Conservation (phyloP, 768 basidiomycete genomes). For the Boletus speciosus region DNA sequence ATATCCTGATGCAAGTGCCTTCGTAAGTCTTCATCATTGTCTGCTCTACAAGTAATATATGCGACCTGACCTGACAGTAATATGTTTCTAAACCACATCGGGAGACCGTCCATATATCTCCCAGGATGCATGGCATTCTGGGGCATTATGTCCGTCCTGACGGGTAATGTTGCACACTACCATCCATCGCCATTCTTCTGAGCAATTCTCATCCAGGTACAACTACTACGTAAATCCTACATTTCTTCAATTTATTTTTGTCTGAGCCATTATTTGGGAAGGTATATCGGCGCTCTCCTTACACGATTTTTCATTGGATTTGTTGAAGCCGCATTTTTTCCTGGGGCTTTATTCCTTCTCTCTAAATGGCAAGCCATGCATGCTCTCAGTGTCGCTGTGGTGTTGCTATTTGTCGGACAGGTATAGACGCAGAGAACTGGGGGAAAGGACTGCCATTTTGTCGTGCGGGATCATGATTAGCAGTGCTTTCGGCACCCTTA, state of each 20-base stretch:
- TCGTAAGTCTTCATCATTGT: constrained; percentile 43
- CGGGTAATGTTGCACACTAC: constrained; percentile 34
- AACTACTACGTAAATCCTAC: constrained; percentile 34
- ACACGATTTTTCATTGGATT: constrained; percentile 78
- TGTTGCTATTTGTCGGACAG: constrained; percentile 45
- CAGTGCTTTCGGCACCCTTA: constrained; percentile 78
- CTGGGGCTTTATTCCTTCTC: constrained; percentile 49
- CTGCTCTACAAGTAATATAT: background rate
- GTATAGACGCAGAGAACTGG: constrained; percentile 73
- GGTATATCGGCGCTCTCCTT: constrained; percentile 61
- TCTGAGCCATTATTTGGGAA: constrained; percentile 22
- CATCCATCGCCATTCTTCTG: background rate
- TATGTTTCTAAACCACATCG: constrained; percentile 65
- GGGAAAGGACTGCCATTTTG: constrained; percentile 62
- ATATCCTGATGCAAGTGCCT: constrained; percentile 78
- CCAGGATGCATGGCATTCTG: constrained; percentile 67
- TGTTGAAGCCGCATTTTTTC: constrained; percentile 69
- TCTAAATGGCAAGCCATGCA: constrained; percentile 33
- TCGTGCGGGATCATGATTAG: constrained; percentile 72
- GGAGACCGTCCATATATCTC: constrained; percentile 65
- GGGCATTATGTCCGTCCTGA: constrained; percentile 59
- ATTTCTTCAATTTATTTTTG: background rate
- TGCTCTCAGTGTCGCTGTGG: constrained; percentile 14
- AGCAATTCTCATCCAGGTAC: constrained; percentile 31
- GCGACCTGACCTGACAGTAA: constrained; percentile 43